Evolutionary conservation across 352 stramenopile genomes (phyloP).

Genomic region (Phytophthora sp.): DNA sequence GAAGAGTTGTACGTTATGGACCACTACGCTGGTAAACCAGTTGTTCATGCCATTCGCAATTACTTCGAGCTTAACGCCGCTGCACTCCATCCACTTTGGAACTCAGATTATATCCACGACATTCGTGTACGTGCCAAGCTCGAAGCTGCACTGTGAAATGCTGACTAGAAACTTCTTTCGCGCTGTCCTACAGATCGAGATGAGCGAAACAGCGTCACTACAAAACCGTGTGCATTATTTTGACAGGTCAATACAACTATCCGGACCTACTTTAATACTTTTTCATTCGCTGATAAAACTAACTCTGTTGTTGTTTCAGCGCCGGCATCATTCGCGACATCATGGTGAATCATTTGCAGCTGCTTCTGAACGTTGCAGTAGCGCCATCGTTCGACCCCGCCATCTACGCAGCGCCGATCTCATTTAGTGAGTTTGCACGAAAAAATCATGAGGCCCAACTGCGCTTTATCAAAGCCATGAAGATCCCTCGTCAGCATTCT

Average conservation of each 20-base stretch:
- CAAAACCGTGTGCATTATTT: conserved; percentile 72
- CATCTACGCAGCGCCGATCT: neutral
- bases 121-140: conserved; percentile 25
- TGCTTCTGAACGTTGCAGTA: conserved; percentile 53
- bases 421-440: conserved; percentile 1
- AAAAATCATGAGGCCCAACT: conserved; percentile 19
- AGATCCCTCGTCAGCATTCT: neutral
- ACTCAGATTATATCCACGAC: conserved; percentile 24
- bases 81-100: conserved; percentile 42
- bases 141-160: neutral
- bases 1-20: conserved; percentile 88
- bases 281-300: neutral
- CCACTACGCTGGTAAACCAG: conserved; percentile 84
- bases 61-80: conserved; percentile 63
- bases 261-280: neutral
- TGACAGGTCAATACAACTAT: conserved; percentile 49
- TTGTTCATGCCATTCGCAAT: conserved; percentile 56
- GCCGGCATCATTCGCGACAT: conserved; percentile 82
- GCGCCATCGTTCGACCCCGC: conserved; percentile 37
- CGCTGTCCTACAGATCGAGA: conserved; percentile 48
- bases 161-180: neutral
- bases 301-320: conserved; percentile 19
- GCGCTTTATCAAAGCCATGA: conserved; percentile 31
- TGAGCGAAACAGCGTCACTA: conserved; percentile 75
- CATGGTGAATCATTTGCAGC: conserved; percentile 84